These are phyloP conservation scores for Inosperma sp. DNA, from an alignment of 768 basidiomycete species.

Conservation along the genomic window DNA sequence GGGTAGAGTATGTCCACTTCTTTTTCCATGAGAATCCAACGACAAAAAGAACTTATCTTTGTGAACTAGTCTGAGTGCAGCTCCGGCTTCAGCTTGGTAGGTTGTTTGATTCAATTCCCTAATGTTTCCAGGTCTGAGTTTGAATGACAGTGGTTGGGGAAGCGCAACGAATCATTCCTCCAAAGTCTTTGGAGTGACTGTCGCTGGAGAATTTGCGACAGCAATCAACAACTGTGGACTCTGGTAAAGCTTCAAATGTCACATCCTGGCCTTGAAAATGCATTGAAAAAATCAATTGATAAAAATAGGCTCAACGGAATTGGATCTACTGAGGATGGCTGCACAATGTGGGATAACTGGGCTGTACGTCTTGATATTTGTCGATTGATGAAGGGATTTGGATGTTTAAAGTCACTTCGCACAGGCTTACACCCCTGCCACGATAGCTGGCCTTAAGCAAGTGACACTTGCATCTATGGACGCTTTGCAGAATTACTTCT, in stretches of 20 bases:
- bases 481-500: slow-evolving; percentile 40
- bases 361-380: too few relatives aligned
- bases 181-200: slow-evolving; percentile 57
- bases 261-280: too few relatives aligned
- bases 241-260: slow-evolving; percentile 26
- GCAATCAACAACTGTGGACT: slow-evolving; percentile 61
- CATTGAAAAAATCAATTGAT: too few relatives aligned
- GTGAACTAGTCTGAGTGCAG: slow-evolving; percentile 25
- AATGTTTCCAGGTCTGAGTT: too few relatives aligned
- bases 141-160: slow-evolving; percentile 44
- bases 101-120: too few relatives aligned
- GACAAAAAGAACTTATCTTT: slow-evolving; percentile 21
- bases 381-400: too few relatives aligned
- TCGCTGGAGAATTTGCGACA: slow-evolving; percentile 74
- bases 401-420: too few relatives aligned
- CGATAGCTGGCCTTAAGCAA: slow-evolving; percentile 39
- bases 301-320: slow-evolving; percentile 50
- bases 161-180: slow-evolving; percentile 52
- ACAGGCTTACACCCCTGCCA: slow-evolving; percentile 43
- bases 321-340: slow-evolving; percentile 39
- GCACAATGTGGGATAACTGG: slow-evolving; percentile 47
- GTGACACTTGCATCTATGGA: slow-evolving; percentile 54
- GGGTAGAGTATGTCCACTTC: too few relatives aligned
- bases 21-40: too few relatives aligned
- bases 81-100: slow-evolving; percentile 44